Evolutionary conservation across 768 basidiomycete genomes (phyloP), one percentile per base, ranked within the genome.

Genomic region (Terana coerulea): DNA sequence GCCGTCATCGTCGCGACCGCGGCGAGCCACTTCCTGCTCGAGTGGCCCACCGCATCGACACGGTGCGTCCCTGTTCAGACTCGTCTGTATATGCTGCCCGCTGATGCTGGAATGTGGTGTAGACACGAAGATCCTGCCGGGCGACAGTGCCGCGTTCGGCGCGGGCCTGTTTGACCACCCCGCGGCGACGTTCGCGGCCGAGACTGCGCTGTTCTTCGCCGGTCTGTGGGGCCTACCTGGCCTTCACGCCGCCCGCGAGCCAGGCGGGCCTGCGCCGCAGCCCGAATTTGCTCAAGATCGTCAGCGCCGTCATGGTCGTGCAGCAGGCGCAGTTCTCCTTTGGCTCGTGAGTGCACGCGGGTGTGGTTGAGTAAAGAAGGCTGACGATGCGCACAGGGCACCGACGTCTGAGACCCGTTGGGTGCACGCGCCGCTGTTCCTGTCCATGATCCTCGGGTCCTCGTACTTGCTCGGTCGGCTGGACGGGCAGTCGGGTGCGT

Each of bases 251-350:
- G 3, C 46, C 55, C 21, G 52, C 57, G 1, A 61, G 60, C 14
- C 49, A 61, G 49, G 41, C 54, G 5, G 62, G 66, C 22, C 58
- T 57, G 42, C 55, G 54, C 49, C 49, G 53, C 7, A 55, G 63
- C 29, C 49, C 42, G 40, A 49, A 58, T 36, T 56, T 61, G 9
- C 57, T 63, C 9, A 49, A 40, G 55, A 58, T 45, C 17, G 42
- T 67, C 30, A 47, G 54, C 22, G 54, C 55, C 1, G 48, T 65
- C 49, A 55, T 66, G 33, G 30, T 65, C 45, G 49, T 55, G 12
- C 64, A 65, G 35, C 64, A 65, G 51, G 64, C 63, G 9, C 51
- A 64, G 28, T 63, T 67, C 55, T 60, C 61, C 47, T 67, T 67
- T 45, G 60, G 58, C 26, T 51, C 57, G 65, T 61, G 40, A 59